Evolutionary conservation across 2,329 filamentous ascomycete species (phyloP), one percentile per base, ranked within the genome.

Genomic region (Phialemonium atrogriseum): DNA sequence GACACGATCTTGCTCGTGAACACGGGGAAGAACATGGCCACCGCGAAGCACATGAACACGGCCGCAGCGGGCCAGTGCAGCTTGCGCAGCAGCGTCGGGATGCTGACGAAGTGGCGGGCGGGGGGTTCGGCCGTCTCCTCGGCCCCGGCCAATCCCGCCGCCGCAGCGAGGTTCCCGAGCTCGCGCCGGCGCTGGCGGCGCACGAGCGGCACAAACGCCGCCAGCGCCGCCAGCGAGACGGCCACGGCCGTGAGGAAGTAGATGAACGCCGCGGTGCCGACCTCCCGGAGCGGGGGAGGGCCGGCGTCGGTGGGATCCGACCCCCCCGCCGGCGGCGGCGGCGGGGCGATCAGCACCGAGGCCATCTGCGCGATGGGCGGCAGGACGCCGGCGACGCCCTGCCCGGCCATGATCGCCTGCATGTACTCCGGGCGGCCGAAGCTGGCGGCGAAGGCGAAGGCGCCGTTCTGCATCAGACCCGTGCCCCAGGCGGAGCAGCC

Each of bases 11-110:
- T 76, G 35, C 70, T 62, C 0, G 91, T 96, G 58, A 93, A 93
- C 38, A 96, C 84, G 1, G 91, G 91, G 63, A 88, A 96, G 52
- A 91, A 78, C 89, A 98, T 96, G 30, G 88, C 88, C 33, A 89
- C 61, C 24, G 70, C 60, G 49, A 96, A 96, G 50, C 80, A 87
- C 41, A 88, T 53, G 47, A 85, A 86, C 10, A 95, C 75, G 7
- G 84, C 75, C n/a, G 68, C 63, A 1, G 85, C 75, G 10, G 87
- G 68, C 74, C 82, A 93, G 48, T 73, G 76, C 26, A 96, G 72
- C 55, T 94, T 94, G 38, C 63, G 62, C 46, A 91, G 77, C 4
- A 96, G 72, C 1, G 64, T 64, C 42, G 62, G 63, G 41, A 95
- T 68, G 45, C 62, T 54, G 32, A 68, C 60, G 32, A 64, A 60